Evolutionary conservation across 2,329 filamentous ascomycete species (phyloP).

Genomic region (Diaporthe batatas): DNA sequence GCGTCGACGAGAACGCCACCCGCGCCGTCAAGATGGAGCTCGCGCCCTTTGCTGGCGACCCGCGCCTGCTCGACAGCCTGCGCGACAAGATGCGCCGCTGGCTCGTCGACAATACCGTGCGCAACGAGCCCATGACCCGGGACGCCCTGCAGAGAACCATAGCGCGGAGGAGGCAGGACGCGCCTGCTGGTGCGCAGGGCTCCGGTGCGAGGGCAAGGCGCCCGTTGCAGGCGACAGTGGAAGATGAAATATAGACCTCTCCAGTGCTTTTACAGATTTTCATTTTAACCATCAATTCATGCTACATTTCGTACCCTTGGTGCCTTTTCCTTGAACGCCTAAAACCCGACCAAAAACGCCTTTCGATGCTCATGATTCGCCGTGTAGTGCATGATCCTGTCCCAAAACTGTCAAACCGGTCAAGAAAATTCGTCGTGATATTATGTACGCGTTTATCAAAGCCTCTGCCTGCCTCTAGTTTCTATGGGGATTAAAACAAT

Average conservation of each 20-base stretch:
- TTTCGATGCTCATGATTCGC: not conserved
- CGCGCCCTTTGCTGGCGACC: conserved; percentile 83
- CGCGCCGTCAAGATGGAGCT: conserved; percentile 83
- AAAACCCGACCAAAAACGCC: not conserved
- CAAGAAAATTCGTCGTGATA: not conserved
- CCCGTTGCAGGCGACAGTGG: conserved; percentile 17
- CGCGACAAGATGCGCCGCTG: conserved; percentile 84
- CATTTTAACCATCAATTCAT: not conserved
- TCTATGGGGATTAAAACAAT: conserved; percentile 74
- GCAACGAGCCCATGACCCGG: conserved; percentile 83
- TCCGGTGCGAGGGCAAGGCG: conserved; percentile 50
- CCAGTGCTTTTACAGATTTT: not conserved
- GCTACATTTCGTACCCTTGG: not conserved
- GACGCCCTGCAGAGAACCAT: conserved; percentile 80
- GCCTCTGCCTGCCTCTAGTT: conserved; percentile 69
- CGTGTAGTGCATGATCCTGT: not conserved
- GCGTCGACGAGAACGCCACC: conserved; percentile 76
- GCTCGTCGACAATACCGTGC: conserved; percentile 87
- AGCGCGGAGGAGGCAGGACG: conserved; percentile 72
- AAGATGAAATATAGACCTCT: conserved; percentile 21
- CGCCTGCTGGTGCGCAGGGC: conserved; percentile 71
- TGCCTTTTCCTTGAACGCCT: not conserved
- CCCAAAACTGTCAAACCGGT: not conserved
- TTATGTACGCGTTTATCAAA: conserved; percentile 53
- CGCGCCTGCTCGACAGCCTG: conserved; percentile 72